Percentiles rank a stretch among this genome's conserved stretches.
phyloP scores from a whole-genome alignment of 345 rosid genomes.

The Populus davidiana region DNA sequence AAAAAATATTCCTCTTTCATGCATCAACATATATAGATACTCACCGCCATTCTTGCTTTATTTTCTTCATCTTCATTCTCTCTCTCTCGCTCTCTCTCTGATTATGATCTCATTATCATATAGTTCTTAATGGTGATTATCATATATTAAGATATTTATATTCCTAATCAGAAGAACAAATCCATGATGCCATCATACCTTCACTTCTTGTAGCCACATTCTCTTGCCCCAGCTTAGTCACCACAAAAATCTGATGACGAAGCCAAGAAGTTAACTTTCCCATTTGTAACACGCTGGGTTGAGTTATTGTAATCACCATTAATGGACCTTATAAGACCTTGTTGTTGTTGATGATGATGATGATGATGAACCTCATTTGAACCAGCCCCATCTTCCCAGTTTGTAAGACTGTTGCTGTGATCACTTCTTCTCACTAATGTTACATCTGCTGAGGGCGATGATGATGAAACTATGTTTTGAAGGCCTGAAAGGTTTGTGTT shows the following conservation, averaged over 20 bases:
- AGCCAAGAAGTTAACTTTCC: slow-evolving; percentile 26
- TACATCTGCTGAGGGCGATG: slow-evolving; percentile 18
- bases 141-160: neutral
- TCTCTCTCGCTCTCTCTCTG: neutral
- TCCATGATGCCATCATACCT: slow-evolving; percentile 84
- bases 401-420: slow-evolving; percentile 7
- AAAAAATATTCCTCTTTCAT: slow-evolving; percentile 32
- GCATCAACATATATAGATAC: slow-evolving; percentile 17
- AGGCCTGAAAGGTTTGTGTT: slow-evolving; percentile 27
- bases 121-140: neutral
- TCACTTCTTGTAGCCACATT: slow-evolving; percentile 39
- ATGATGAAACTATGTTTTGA: slow-evolving; percentile 24
- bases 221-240: slow-evolving; percentile 29
- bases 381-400: slow-evolving; percentile 24
- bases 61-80: neutral
- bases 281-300: slow-evolving; percentile 29
- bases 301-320: slow-evolving; percentile 33
- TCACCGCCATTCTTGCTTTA: slow-evolving; percentile 11
- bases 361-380: slow-evolving; percentile 33
- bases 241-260: slow-evolving; percentile 35
- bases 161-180: slow-evolving; percentile 71
- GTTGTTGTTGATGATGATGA: neutral
- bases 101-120: neutral
- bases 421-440: slow-evolving; percentile 21
- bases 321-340: slow-evolving; percentile 38